Evolutionary conservation across 305 asterid genomes (phyloP).

Genomic region (Ilex paraguariensis): DNA sequence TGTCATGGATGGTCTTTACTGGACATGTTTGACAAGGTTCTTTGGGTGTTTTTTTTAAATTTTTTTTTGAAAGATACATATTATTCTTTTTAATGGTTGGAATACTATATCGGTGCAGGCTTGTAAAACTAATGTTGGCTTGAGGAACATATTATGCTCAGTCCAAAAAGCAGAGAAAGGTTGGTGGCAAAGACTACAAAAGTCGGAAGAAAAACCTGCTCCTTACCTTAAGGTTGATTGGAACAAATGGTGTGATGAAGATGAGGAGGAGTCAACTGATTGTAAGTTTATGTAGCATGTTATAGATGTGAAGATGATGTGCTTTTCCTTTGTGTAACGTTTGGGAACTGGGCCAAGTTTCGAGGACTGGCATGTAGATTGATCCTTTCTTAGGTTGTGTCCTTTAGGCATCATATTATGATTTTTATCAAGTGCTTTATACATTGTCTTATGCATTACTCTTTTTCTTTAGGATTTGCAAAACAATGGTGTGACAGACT

Average conservation of each 20-base stretch:
- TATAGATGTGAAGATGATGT: not conserved
- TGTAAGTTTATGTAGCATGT: conserved; percentile 43
- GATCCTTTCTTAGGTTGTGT: too few relatives aligned
- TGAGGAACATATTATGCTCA: conserved; percentile 72
- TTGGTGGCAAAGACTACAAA: conserved; percentile 86
- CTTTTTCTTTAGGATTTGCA: too few relatives aligned
- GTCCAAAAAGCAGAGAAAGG: conserved; percentile 61
- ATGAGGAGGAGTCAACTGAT: conserved; percentile 61
- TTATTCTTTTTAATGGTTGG: not conserved
- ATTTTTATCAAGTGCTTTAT: too few relatives aligned
- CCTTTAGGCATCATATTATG: too few relatives aligned
- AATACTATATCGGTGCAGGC: conserved; percentile 41
- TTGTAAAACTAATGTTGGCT: conserved; percentile 67
- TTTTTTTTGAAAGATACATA: too few relatives aligned
- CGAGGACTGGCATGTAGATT: not conserved
- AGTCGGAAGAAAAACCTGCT: conserved; percentile 74
- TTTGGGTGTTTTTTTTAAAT: too few relatives aligned
- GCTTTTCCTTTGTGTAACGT: not conserved
- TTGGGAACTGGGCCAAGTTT: not conserved
- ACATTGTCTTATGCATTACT: too few relatives aligned
- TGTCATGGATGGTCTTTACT: too few relatives aligned
- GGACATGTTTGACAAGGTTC: too few relatives aligned
- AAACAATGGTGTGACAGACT: too few relatives aligned
- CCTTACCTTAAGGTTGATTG: conserved; percentile 87
- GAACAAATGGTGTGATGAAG: conserved; percentile 93